Evolutionary conservation across 1,284 basidiomycete genomes (phyloP).

Genomic region (Cutaneotrichosporon curvatum): DNA sequence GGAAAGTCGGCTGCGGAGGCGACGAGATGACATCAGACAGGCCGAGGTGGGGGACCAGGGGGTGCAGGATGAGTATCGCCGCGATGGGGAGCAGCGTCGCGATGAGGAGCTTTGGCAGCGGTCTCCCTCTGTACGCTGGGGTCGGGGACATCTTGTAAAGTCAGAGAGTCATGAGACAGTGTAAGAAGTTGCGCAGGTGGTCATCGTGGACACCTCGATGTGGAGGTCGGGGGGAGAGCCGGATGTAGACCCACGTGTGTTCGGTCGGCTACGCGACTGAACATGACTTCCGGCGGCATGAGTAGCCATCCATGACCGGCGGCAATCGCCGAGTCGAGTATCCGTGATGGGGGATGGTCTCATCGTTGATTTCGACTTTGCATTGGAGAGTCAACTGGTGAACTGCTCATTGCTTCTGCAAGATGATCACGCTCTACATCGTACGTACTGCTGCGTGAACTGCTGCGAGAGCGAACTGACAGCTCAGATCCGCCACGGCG

Average conservation of each 20-base stretch:
- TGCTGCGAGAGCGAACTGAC: background rate
- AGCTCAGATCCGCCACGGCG: slow-evolving; percentile 64
- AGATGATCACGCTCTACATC: slow-evolving; percentile 48
- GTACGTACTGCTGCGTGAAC: slow-evolving; percentile 25
- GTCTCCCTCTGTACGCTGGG: slow-evolving; percentile 15
- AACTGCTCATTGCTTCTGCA: background rate
- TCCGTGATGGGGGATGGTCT: no score
- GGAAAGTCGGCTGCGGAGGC: slow-evolving; percentile 32
- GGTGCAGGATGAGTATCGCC: slow-evolving; percentile 32
- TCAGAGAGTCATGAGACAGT: background rate
- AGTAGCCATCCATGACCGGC: no score
- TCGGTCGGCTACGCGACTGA: no score
- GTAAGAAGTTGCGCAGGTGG: background rate
- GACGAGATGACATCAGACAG: slow-evolving; percentile 26
- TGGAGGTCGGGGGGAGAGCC: background rate
- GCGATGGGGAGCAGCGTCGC: slow-evolving; percentile 35
- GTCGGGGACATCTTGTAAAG: background rate
- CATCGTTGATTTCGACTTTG: no score
- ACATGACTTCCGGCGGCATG: no score
- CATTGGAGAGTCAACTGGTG: no score
- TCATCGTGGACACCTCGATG: background rate
- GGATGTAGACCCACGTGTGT: background rate
- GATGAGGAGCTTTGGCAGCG: slow-evolving; percentile 30
- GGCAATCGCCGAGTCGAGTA: no score
- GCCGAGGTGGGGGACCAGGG: slow-evolving; percentile 31